These are phyloP conservation scores for Botrytis cinerea DNA, from an alignment of 2,329 filamentous ascomycete species.

Conservation along the genomic window DNA sequence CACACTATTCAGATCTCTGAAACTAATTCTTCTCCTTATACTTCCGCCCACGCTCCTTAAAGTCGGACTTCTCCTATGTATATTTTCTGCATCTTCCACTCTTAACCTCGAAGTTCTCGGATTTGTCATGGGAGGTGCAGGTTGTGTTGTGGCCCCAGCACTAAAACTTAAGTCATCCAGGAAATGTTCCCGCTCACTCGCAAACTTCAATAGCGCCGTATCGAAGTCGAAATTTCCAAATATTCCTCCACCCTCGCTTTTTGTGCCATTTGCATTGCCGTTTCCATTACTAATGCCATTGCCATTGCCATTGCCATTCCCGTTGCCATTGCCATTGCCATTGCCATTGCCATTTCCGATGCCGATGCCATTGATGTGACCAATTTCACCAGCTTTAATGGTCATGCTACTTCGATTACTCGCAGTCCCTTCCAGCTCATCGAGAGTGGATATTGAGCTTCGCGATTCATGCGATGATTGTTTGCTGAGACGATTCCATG, in stretches of 20 bases:
- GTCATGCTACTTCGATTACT: constrained; percentile 69
- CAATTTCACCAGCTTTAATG: constrained; percentile 51
- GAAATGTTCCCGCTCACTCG: constrained; percentile 91
- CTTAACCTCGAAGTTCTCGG: constrained; percentile 81
- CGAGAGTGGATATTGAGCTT: constrained; percentile 56
- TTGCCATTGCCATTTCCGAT: neutral
- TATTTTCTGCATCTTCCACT: constrained; percentile 63
- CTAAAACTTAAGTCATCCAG: constrained; percentile 88
- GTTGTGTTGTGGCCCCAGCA: constrained; percentile 70
- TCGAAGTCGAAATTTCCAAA: constrained; percentile 86
- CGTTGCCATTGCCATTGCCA: neutral
- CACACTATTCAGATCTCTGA: constrained; percentile 91
- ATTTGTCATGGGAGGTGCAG: constrained; percentile 71
- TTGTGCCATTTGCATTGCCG: neutral
- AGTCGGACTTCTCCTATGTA: constrained; percentile 48
- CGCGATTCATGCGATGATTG: constrained; percentile 52
- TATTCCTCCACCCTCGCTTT: constrained; percentile 31
- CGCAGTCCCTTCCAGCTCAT: constrained; percentile 52
- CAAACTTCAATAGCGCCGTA: constrained; percentile 88
- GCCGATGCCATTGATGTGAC: constrained; percentile 1
- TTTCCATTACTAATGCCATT: neutral
- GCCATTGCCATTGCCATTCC: neutral
- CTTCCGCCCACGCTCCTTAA: constrained; percentile 67
- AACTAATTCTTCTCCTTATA: constrained; percentile 88
- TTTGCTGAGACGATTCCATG: constrained; percentile 59